A percentile compares a stretch with the other conserved stretches of the same genome.
phyloP scores from a whole-genome alignment of 1,284 basidiomycete species.

The Cronartium quercuum region DNA sequence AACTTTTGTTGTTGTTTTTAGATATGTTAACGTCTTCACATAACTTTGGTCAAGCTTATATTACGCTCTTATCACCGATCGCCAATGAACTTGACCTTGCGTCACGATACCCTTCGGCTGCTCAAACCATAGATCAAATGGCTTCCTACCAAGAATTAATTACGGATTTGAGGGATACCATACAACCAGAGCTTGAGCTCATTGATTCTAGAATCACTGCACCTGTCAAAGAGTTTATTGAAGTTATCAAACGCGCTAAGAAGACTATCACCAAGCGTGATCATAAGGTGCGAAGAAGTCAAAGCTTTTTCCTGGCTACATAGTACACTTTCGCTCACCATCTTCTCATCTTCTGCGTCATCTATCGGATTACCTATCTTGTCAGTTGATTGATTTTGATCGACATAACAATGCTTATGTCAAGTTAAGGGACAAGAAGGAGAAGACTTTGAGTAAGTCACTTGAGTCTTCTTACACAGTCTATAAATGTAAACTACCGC shows the following conservation, averaged over 20 bases:
- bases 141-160: conserved; percentile 64
- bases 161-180: conserved; percentile 67
- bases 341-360: conserved; percentile 5
- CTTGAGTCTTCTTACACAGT: not conserved
- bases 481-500: no score
- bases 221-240: conserved; percentile 82
- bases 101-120: conserved; percentile 47
- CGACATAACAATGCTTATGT: conserved; percentile 90
- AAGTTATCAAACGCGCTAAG: conserved; percentile 77
- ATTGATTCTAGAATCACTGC: conserved; percentile 79
- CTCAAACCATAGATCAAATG: conserved; percentile 72
- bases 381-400: conserved; percentile 83
- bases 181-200: conserved; percentile 87
- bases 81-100: conserved; percentile 49
- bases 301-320: not conserved
- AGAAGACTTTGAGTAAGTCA: conserved; percentile 45
- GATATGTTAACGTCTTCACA: conserved; percentile 73
- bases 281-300: conserved; percentile 64
- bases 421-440: conserved; percentile 92
- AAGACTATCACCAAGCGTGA: conserved; percentile 95
- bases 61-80: conserved; percentile 72
- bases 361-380: conserved; percentile 31
- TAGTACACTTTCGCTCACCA: not conserved
- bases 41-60: conserved; percentile 69
- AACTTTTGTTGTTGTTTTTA: conserved; percentile 46